Evolutionary conservation across 257 asterid species (phyloP).

Genomic region (Solanum dulcamara): DNA sequence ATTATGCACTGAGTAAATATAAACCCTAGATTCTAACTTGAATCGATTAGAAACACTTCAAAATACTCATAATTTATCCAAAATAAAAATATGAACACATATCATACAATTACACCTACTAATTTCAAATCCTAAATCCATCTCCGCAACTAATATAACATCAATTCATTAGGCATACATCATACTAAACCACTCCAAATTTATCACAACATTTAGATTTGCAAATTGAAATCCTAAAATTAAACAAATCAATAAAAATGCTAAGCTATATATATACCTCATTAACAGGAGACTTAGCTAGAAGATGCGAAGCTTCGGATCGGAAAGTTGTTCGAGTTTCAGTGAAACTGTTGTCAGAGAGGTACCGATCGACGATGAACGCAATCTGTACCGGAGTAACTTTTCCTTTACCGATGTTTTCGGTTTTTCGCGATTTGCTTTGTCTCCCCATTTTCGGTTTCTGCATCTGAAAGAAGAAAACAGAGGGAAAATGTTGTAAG

Average conservation of each 20-base stretch:
- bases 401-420: slow-evolving; percentile 66
- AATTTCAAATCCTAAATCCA: background rate
- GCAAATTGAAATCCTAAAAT: background rate
- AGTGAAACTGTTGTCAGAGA: slow-evolving; percentile 44
- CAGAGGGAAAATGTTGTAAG: background rate
- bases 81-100: background rate
- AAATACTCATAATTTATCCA: background rate
- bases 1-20: background rate
- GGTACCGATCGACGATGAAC: slow-evolving; percentile 90
- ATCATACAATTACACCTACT: background rate
- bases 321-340: slow-evolving; percentile 60
- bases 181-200: background rate
- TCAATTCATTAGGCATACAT: background rate
- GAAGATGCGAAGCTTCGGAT: slow-evolving; percentile 63
- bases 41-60: background rate
- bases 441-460: slow-evolving; percentile 47
- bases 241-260: background rate
- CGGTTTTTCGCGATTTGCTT: slow-evolving; percentile 40
- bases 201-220: background rate
- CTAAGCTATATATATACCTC: slow-evolving; percentile 22
- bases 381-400: slow-evolving; percentile 80
- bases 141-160: background rate
- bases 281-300: slow-evolving; percentile 70
- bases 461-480: background rate
- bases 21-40: background rate